phyloP scores from a whole-genome alignment of 2,329 filamentous ascomycete genomes.

The Dactylella cylindrospora region DNA sequence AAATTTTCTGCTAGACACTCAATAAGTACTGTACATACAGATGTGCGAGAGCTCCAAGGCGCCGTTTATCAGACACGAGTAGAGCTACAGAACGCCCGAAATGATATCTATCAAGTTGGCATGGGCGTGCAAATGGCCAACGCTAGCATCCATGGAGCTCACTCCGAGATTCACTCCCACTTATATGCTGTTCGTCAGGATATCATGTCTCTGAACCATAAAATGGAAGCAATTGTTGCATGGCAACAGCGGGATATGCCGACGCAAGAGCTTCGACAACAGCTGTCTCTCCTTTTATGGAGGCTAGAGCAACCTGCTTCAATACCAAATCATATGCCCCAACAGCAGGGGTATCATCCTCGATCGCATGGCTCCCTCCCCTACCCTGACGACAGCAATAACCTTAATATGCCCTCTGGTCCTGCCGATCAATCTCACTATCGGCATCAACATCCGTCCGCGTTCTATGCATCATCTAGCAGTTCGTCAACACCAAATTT shows the following conservation, averaged over 20 bases:
- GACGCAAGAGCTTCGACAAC: constrained; percentile 10
- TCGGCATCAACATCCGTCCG: too few relatives aligned
- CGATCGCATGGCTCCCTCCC: constrained; percentile 13
- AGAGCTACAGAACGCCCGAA: constrained; percentile 21
- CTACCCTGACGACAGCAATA: constrained; percentile 23
- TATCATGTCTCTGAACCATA: constrained; percentile 28
- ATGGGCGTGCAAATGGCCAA: constrained; percentile 30
- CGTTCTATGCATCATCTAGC: too few relatives aligned
- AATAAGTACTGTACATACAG: constrained; percentile 18
- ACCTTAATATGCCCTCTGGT: constrained; percentile 25
- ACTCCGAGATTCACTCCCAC: constrained; percentile 16
- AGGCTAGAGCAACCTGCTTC: constrained; percentile 30
- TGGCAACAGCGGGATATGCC: constrained; percentile 43
- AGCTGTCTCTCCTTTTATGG: constrained; percentile 27
- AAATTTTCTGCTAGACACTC: constrained; percentile 17
- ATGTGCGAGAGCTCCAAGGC: constrained; percentile 15
- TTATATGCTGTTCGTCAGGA: constrained; percentile 34
- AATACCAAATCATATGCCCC: constrained; percentile 11
- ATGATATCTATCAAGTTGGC: constrained; percentile 23
- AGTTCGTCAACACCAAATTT: constrained; percentile 22
- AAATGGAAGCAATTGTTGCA: constrained; percentile 32
- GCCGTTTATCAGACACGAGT: constrained; percentile 26
- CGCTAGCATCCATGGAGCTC: constrained; percentile 19
- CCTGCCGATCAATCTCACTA: too few relatives aligned
- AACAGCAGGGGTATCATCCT: neutral